Base-by-base conservation (phyloP, 768 basidiomycete species). In the Russula griseocarnosa region DNA sequence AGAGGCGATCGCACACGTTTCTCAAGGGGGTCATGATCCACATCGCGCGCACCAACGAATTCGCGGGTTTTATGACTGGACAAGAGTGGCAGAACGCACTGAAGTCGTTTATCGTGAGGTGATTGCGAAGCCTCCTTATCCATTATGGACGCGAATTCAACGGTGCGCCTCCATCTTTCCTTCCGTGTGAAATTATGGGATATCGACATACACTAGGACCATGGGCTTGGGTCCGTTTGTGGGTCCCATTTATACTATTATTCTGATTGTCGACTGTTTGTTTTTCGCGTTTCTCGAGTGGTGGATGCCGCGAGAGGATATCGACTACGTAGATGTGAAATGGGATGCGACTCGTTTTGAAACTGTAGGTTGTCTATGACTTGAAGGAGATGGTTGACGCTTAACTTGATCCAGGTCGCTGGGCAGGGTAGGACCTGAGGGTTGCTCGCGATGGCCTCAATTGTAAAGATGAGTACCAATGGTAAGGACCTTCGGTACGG, bases 11-110 rank as follows among this genome's bases (percentile, higher is more conserved):
- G 66, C 76, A 6, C 86, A 87, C 61, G 83, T 98, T 3, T 72
- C 80, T 1, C 73, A 76, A 1, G 88, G 89, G 1, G 76, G 78
- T 54, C 92, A 95, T 70, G 86, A 94, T 69, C 92, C 94, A 0
- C 65, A 83, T 5, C 74, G 74, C 34, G 92, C 94, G 0, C 94
- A 96, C 69, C 81, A 85, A 32, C 85, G 87, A 58, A 81, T 98
- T 55, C 84, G 82, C 69, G 81, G 76, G 2, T 93, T 99, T 73
- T 99, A 99, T 75, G 83, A 86, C 58, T 99, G 97, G 97, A 76
- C 74, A 3, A 80, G 87, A 14, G 86, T 98, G 26, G 81, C 94
- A 0, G 79, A 77, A 42, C 83, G 94, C 13, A 96, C 93, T 0
- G 94, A 97, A 73, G 74, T 71, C 0, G 95, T 98, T 0, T 98